Percentiles rank a stretch among this genome's conserved stretches.
These are phyloP conservation scores for Pyricularia sp. DNA, from an alignment of 2,329 filamentous ascomycete genomes.

Conservation along the genomic window DNA sequence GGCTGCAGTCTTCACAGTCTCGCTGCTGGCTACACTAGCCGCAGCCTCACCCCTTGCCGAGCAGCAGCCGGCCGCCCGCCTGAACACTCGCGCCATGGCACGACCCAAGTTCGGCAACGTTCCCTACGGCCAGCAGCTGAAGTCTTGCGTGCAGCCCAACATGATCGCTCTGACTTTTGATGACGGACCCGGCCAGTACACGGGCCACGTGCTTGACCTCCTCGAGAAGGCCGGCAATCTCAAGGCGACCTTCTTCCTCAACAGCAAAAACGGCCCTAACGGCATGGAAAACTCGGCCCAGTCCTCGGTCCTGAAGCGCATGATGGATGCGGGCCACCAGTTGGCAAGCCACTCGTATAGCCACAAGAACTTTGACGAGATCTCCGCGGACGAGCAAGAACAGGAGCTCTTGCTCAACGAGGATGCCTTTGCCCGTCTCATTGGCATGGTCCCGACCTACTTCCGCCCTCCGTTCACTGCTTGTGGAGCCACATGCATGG, in stretches of 20 bases:
- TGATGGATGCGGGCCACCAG: slow-evolving; percentile 28
- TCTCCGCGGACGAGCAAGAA: not conserved
- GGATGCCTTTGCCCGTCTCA: slow-evolving; percentile 24
- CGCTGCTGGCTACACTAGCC: not conserved
- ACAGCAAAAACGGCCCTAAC: slow-evolving; percentile 22
- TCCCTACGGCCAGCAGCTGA: slow-evolving; percentile 23
- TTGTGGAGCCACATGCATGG: slow-evolving; percentile 15
- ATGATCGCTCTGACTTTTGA: slow-evolving; percentile 26
- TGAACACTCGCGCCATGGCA: slow-evolving; percentile 6
- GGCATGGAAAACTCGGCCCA: slow-evolving; percentile 24
- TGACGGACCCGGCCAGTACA: slow-evolving; percentile 26
- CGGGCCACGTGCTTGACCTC: slow-evolving; percentile 21
- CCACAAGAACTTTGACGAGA: slow-evolving; percentile 15
- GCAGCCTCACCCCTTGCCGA: not conserved
- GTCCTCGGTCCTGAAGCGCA: slow-evolving; percentile 26
- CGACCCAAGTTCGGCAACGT: slow-evolving; percentile 17
- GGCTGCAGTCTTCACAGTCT: not conserved
- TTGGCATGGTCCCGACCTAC: slow-evolving; percentile 32
- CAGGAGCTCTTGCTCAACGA: slow-evolving; percentile 27
- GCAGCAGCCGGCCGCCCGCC: not conserved
- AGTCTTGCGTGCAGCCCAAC: slow-evolving; percentile 17
- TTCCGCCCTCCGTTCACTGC: slow-evolving; percentile 27
- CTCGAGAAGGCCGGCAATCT: slow-evolving; percentile 20
- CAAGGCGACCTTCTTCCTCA: slow-evolving; percentile 27
- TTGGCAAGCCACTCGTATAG: slow-evolving; percentile 31